Evolutionary conservation across 345 rosid genomes (phyloP), one percentile per base, ranked within the genome.

Genomic region (Heritiera fomes): DNA sequence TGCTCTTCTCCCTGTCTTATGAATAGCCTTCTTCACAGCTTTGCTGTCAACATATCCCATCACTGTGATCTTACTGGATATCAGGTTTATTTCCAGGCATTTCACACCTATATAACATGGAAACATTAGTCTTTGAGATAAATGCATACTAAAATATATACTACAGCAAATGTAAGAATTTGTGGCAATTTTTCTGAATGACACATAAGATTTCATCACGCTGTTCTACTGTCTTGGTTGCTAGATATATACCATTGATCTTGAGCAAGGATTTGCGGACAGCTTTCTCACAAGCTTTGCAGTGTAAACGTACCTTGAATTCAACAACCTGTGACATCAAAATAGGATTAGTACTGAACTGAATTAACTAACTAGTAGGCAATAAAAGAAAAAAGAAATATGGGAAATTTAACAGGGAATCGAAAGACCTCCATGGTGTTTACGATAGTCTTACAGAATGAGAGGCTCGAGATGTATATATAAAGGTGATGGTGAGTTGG

Each of bases 211-310:
- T 34, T 2, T 34, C 38, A 34, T 34, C 38, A 34, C 38, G 3
- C 38, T 34, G 2, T 34, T 34, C 3, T 34, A 34, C 38, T 34
- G 38, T 34, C 3, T 3, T 34, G 38, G 3, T 41, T 3, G 45
- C 8, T 43, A 43, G 45, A 43, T 43, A 6, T 55, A 7, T 78
- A 85, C 84, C 86, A 68, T 78, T 58, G 56, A 85, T 79, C 52
- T 75, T 75, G 76, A 82, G 76, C 77, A 83, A 52, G 70, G 82
- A 49, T 80, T 77, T 75, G 68, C 87, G 83, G 7, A 82, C 83
- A 6, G 82, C 38, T 78, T 82, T 82, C 78, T 84, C 87, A 28
- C 85, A 86, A 8, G 79, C 77, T 81, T 78, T 84, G 84, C 87
- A 86, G 50, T 86, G 87, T 61, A 86, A 63, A 20, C 83, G 77